Base-by-base conservation (phyloP, 208 protist species). In the Leishmania arabica region DNA sequence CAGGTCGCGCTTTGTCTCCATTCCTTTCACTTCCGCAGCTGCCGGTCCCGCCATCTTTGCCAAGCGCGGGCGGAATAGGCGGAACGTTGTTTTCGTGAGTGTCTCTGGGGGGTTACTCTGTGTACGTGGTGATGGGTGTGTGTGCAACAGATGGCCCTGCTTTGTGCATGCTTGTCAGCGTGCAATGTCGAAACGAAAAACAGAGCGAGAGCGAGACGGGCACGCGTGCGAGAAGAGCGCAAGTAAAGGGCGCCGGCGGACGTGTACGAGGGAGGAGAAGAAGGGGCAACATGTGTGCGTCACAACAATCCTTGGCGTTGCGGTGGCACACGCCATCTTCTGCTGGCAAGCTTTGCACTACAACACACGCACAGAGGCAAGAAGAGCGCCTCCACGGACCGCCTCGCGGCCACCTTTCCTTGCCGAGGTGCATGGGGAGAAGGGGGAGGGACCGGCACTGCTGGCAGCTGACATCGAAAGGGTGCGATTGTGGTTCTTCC, bases 1-100 rank as follows among this genome's bases (percentile, higher is more conserved):
- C 27, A 97, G 86, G 77, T 96, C 93, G 34, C 89, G 88, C 83
- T 96, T 96, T 60, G 91, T 90, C 83, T 95, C 94, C 5, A 89
- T 56, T 49, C 66, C 69, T 24, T 37, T 47, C 3, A 37, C 80
- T 17, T 71, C 83, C 13, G 53, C 82, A 21, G 86, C 86, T 17
- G 84, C 78, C 60, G 78, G 70, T 42, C 88, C 68, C 87, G 92
- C 88, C 78, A 85, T 87, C 84, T 82, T 90, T 11, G 77, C 56
- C 31, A 89, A 71, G 4, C 77, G 51, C 19, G 78, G 79, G 42
- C 75, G 66, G 68, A 86, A 66, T 66, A 84, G 83, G 58, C 86
- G 87, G 82, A 96, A 88, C 88, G 90, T 92, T 78, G n/a, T 84
- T 53, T 72, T 77, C 53, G 19, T 40, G 6, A 34, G 27, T 73